Evolutionary conservation across 2,329 filamentous ascomycete genomes (phyloP).

Genomic region (Tolypocladium ovalisporum): DNA sequence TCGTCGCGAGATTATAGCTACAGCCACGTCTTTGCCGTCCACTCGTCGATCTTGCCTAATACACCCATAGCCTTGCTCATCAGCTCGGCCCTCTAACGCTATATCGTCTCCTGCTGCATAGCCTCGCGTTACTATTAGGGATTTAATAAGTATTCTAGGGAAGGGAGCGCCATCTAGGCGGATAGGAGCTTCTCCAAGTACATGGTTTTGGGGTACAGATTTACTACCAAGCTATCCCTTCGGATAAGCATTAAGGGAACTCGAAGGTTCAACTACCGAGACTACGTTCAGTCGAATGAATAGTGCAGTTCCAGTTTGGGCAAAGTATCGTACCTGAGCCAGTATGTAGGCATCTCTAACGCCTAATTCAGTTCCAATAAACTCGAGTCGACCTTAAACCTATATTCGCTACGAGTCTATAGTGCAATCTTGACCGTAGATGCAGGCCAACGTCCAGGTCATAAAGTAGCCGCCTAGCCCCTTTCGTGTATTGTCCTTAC

Average conservation of each 20-base stretch:
- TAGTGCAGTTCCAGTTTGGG: too few relatives aligned
- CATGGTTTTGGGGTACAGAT: conserved; percentile 27
- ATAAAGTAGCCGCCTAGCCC: conserved; percentile 47
- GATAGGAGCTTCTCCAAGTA: conserved; percentile 35
- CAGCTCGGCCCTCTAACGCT: conserved; percentile 30
- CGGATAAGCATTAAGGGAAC: conserved; percentile 54
- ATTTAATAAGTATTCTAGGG: conserved; percentile 24
- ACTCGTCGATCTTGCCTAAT: conserved; percentile 23
- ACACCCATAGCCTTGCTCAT: conserved; percentile 27
- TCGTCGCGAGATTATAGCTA: conserved; percentile 11
- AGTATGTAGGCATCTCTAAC: conserved; percentile 47
- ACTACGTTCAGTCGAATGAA: too few relatives aligned
- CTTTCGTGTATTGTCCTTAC: conserved; percentile 38
- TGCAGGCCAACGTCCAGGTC: conserved; percentile 45
- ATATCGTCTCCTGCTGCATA: conserved; percentile 32
- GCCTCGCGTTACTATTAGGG: conserved; percentile 37
- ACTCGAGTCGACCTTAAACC: conserved; percentile 40
- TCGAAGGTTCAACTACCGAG: conserved; percentile 40
- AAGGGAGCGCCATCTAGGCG: conserved; percentile 21
- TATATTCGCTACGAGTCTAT: conserved; percentile 48
- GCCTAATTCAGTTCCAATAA: conserved; percentile 44
- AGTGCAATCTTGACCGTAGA: conserved; percentile 45
- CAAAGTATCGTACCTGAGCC: conserved; percentile 28
- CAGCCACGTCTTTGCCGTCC: conserved; percentile 26
- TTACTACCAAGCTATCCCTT: conserved; percentile 37